Percentiles rank a stretch among this genome's conserved stretches.
Conservation (phyloP, 345 rosid genomes). For the Dovyalis caffra region DNA sequence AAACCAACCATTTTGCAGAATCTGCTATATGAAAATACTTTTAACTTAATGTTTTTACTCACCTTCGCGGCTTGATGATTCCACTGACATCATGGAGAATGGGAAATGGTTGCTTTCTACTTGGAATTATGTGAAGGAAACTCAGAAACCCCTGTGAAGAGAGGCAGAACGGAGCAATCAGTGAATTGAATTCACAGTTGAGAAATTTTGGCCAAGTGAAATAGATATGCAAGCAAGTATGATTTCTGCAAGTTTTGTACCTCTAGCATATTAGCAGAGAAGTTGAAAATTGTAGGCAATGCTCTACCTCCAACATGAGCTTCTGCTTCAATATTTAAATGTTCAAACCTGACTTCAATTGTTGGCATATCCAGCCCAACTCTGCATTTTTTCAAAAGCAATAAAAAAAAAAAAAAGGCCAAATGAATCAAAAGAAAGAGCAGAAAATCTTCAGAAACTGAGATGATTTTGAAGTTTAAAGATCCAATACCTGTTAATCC, state of each 20-base stretch:
- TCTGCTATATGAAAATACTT: background rate
- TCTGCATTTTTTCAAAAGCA: too few species aligned
- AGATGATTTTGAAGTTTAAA: background rate
- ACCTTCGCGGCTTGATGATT: slow-evolving; percentile 57
- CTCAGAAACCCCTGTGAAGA: slow-evolving; percentile 42
- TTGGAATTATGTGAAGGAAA: slow-evolving; percentile 45
- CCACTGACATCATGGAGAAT: slow-evolving; percentile 51
- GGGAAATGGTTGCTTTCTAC: slow-evolving; percentile 44
- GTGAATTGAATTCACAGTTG: background rate
- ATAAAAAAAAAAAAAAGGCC: too few species aligned
- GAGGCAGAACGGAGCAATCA: background rate
- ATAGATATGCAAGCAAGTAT: background rate
- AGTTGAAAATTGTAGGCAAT: slow-evolving; percentile 57
- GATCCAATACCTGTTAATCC: slow-evolving; percentile 61
- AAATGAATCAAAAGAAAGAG: background rate
- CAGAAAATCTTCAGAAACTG: background rate
- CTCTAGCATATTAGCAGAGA: slow-evolving; percentile 48
- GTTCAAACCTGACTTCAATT: slow-evolving; percentile 84
- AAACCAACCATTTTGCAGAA: background rate
- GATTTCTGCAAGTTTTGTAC: slow-evolving; percentile 17
- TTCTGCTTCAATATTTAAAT: slow-evolving; percentile 59
- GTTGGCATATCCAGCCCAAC: slow-evolving; percentile 86
- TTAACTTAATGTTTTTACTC: background rate
- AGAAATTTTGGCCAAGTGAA: background rate
- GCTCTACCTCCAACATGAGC: slow-evolving; percentile 65